A percentile compares a stretch with the other conserved stretches of the same genome.
Evolutionary conservation across 176 grass and related monocot species (phyloP).

Genomic region (Paspalum notatum): DNA sequence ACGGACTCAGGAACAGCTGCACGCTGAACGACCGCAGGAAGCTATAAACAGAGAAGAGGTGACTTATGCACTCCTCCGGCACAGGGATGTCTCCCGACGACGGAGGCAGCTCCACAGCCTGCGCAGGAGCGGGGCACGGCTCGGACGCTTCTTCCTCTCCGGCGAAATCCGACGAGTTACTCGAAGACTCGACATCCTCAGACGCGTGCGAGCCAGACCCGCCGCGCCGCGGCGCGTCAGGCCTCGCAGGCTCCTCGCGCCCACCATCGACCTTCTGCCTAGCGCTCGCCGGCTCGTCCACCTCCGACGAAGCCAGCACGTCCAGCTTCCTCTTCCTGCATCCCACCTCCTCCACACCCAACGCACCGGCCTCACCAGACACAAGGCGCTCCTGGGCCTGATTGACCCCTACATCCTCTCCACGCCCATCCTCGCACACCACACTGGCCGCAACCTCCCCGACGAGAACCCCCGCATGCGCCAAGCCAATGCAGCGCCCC

Average conservation of each 20-base stretch:
- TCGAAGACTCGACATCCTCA: constrained; percentile 76
- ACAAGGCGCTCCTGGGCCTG: constrained; percentile 52
- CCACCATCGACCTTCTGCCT: constrained; percentile 61
- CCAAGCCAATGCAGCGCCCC: constrained; percentile 65
- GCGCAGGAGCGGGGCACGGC: constrained; percentile 34
- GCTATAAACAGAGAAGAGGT: constrained; percentile 88
- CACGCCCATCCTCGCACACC: constrained; percentile 62
- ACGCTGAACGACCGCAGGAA: constrained; percentile 91
- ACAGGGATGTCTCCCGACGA: constrained; percentile 79
- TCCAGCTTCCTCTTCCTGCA: constrained; percentile 93
- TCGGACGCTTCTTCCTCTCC: constrained; percentile 48
- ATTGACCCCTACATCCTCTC: constrained; percentile 43
- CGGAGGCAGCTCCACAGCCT: constrained; percentile 61
- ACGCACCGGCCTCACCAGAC: constrained; percentile 42
- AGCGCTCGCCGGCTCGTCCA: constrained; percentile 34
- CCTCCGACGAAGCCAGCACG: constrained; percentile 58
- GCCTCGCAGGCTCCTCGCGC: constrained; percentile 32
- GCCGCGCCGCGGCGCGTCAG: constrained; percentile 35
- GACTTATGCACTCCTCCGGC: constrained; percentile 68
- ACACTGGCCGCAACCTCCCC: constrained; percentile 60
- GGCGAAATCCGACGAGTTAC: constrained; percentile 66
- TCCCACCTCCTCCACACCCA: constrained; percentile 78
- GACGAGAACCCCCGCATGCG: constrained; percentile 38
- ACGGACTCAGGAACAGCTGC: constrained; percentile 83
- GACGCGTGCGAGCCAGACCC: constrained; percentile 57